Evolutionary conservation across 441 rosid species (phyloP), one percentile per base, ranked within the genome.

Genomic region (Euphorbia schlechtendalii): DNA sequence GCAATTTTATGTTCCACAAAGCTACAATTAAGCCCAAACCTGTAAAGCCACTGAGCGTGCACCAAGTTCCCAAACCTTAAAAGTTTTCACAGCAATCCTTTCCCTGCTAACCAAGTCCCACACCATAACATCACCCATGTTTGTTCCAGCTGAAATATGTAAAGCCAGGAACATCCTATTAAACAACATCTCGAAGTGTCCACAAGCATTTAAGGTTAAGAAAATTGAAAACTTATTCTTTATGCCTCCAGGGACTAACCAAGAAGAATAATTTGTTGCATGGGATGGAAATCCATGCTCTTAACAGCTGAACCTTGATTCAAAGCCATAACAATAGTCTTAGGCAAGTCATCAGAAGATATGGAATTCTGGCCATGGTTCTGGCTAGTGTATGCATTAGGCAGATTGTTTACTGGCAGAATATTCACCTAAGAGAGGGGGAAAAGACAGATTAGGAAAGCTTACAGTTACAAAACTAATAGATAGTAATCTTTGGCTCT

Each of bases 251-350:
- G 57, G 54, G 56, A 70, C 22, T 27, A 30, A 92, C 97, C 98
- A 78, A 92, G 77, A 71, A 92, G 89, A 61, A 86, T 69, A 71
- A 89, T 88, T 67, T 84, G 97, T 70, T 88, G 85, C 68, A 79
- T 61, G 64, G 98, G 97, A 77, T 92, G 96, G 73, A 90, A 92
- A 78, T 92, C 98, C 97, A 92, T 92, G 90, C 96, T 92, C 92
- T 82, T 86, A 18, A 93, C 92, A 73, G 89, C 75, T 73, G 98
- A 92, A 56, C 96, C 96, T 73, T 89, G 96, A 79, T 81, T 87
- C 75, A 92, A 56, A 69, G 81, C 82, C 65, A 92, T 78, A 13
- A 70, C 77, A 24, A 89, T 88, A 62, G 76, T 53, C 82, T 84
- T 89, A 34, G 98, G 96, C 81, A 92, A 78, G 79, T 87, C 96